Evolutionary conservation across 768 basidiomycete genomes (phyloP), one percentile per base, ranked within the genome.

Genomic region (Lactarius pseudohatsudake): DNA sequence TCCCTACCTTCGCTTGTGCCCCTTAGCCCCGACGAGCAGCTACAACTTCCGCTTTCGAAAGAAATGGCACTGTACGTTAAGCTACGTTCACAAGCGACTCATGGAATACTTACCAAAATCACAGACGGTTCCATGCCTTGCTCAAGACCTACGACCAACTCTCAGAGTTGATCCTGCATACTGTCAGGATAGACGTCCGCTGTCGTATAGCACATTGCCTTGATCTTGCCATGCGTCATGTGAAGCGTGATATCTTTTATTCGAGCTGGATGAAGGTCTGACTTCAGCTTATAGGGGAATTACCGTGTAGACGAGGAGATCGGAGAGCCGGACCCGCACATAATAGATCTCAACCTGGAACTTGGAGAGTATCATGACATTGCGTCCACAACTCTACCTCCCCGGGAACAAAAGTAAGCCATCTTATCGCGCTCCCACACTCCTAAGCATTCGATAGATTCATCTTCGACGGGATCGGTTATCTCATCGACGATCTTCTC

Each of bases 81-180:
- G 89, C 88, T 2, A n/a, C 41, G 9, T 55, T 3, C 79, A 79
- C 47, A 91, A 91, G 67, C 92, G 91, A 89, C 80, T 85, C 28
- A 74, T 89, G 90, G 91, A 70, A 20, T 58, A 53, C 63, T 61
- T 57, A 66, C 20, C n/a, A 43, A 66, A 32, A 28, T 53, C 68
- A 4, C 70, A 96, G 96, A 67, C 94, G 94, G 36, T 97, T 94
- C 77, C 90, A 96, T 74, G 92, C 94, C 0, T 81, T 98, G 55
- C 80, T 96, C 50, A 88, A 90, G 77, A 96, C 95, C 2, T 98
- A 94, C 72, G 88, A 91, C 45, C 94, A 96, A 71, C 82, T 98
- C 8, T 89, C 92, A 10, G 88, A 91, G 72, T 84, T 96, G 64
- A 88, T 97, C 58, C 79, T 98, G 50, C 89, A 91, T 74, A 94